Percentiles rank a stretch among this genome's conserved stretches.
Evolutionary conservation across 768 basidiomycete species (phyloP).

Genomic region (Lactarius psammicola): DNA sequence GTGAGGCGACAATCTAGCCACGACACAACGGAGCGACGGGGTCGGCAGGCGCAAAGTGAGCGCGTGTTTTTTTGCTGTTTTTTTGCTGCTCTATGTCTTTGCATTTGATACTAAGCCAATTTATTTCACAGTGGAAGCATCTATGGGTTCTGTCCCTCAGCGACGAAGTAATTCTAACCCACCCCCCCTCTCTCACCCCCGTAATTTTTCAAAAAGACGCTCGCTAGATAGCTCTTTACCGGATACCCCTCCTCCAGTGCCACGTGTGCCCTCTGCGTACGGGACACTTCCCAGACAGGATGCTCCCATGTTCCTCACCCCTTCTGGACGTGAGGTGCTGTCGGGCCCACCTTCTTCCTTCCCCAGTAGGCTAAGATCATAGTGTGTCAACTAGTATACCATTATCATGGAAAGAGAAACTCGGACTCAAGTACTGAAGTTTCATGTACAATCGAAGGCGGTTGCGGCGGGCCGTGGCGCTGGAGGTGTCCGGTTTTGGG

Average conservation of each 20-base stretch:
- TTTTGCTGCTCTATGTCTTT: background rate
- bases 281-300: background rate
- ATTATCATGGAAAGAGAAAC: background rate
- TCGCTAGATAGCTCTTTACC: background rate
- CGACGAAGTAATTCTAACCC: slow-evolving; percentile 24
- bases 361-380: background rate
- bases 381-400: background rate
- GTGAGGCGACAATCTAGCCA: background rate
- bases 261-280: slow-evolving; percentile 20
- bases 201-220: slow-evolving; percentile 9
- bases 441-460: background rate
- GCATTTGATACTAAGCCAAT: background rate
- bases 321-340: background rate
- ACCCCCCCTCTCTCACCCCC: slow-evolving; percentile 15
- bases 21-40: slow-evolving; percentile 7
- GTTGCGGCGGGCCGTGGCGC: background rate
- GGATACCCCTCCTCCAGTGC: slow-evolving; percentile 18
- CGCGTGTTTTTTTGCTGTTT: background rate
- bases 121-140: slow-evolving; percentile 1
- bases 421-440: background rate
- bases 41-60: slow-evolving; percentile 15
- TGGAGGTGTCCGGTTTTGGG: background rate
- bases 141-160: background rate
- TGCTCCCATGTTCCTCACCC: background rate
- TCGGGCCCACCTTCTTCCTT: slow-evolving; percentile 4